Base-by-base conservation (phyloP, 768 basidiomycete species). In the Xerocomus spinulosus region DNA sequence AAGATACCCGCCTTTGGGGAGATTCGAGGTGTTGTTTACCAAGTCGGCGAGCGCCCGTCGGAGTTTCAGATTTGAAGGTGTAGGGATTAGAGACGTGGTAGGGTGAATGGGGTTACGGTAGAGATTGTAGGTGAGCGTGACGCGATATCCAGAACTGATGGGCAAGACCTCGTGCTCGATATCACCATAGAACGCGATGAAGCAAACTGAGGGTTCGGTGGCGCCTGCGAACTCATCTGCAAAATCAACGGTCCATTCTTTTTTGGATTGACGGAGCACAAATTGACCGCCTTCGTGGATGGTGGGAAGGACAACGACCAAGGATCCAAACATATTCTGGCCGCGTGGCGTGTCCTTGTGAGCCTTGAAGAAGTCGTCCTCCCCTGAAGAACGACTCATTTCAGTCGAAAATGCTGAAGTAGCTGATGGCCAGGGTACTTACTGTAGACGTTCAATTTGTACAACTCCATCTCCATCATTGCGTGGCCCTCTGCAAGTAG, bases 361-460 rank as follows among this genome's bases (percentile, higher is more conserved):
- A 1, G 72, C 33, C 53, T 76, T 77, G 68, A 79, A 80, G 55
- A 76, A 78, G 1, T 69, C 70, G 9, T 64, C 77, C 24, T 20
- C 41, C 3, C 40, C 44, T 49, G 75, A 66, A 48, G 24, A 18
- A 38, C 9, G 9, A 18, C 17, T 5, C 15, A n/a, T 13, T 7
- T 36, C 2, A 38, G 20, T 75, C 9, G 14, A 21, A 12, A 9
- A 13, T 17, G 20, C 23, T 18, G 20, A 17, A 24, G 5, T 9
- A n/a, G 23, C 10, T 13, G 3, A 24, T 9, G 2, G 12, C 12
- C 9, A 15, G 6, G 9, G 3, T 8, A 13, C 29, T 51, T 6
- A 74, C 76, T 68, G 35, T 77, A 75, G 2, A 77, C 68, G 38
- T 76, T 74, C 37, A 77, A 57, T 50, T 78, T 76, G 55, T 74